These are phyloP conservation scores for Aspergillus niger DNA, from an alignment of 2,329 filamentous ascomycete genomes.

Conservation along the genomic window DNA sequence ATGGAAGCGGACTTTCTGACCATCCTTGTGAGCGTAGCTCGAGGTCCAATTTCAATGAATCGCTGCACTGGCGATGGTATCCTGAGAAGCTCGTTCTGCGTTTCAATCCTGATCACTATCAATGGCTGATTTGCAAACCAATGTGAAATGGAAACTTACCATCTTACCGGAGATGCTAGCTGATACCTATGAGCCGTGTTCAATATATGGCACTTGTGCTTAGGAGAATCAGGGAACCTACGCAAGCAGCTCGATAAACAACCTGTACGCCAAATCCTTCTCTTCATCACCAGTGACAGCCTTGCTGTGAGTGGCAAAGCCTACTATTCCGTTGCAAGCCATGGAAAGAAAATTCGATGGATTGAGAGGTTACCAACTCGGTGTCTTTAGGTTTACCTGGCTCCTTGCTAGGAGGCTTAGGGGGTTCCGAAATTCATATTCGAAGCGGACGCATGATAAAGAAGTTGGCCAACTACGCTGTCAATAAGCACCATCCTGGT, in stretches of 20 bases:
- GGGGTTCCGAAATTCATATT: no score
- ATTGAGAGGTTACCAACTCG: background rate
- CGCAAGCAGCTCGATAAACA: constrained; percentile 35
- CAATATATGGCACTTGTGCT: background rate
- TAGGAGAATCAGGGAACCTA: constrained; percentile 17
- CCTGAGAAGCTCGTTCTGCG: constrained; percentile 39
- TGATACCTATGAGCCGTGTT: constrained; percentile 26
- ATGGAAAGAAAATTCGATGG: background rate
- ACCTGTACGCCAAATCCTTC: constrained; percentile 22
- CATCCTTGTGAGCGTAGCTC: constrained; percentile 41
- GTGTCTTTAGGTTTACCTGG: no score
- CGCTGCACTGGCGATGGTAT: constrained; percentile 28
- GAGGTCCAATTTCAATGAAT: constrained; percentile 45
- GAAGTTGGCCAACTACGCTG: background rate
- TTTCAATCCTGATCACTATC: constrained; percentile 38
- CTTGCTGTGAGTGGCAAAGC: background rate
- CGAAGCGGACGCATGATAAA: no score
- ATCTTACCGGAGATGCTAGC: constrained; percentile 31
- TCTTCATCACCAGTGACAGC: background rate
- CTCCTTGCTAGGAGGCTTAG: no score
- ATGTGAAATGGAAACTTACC: constrained; percentile 13
- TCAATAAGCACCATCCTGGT: background rate
- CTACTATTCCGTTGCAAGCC: constrained; percentile 1
- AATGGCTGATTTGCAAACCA: background rate
- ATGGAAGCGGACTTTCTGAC: constrained; percentile 37